Base-by-base conservation (phyloP, 257 asterid genomes). In the Scutellaria barbata region DNA sequence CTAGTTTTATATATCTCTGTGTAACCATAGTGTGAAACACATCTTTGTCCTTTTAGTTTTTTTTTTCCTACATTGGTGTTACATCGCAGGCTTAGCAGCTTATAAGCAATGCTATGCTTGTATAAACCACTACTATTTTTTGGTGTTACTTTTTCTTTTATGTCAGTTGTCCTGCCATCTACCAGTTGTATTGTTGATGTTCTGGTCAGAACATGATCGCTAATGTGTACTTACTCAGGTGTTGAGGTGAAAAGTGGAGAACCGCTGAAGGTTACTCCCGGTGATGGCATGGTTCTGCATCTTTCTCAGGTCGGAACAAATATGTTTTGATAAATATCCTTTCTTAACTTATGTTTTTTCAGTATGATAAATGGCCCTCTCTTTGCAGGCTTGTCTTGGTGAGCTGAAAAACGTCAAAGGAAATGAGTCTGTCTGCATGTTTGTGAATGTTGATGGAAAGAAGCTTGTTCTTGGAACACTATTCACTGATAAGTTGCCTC, bases 381-480 rank as follows among this genome's bases (percentile, higher is more conserved):
- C 25, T 11, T 17, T 37, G 7, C 84, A 93, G 98, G 96, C 95
- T 51, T 80, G 81, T 80, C 81, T 93, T 10, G 97, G 98, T 39
- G 97, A 90, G 85, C 10, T 37, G 62, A 90, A 90, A 43, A 87
- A 85, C 79, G 89, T 77, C 33, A 92, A 85, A 56, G 87, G 81
- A 7, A 81, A 59, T 14, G 90, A 93, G 60, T 7, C 83, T 48
- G 84, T 82, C 22, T 67, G 25, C 79, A 37, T 90, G 82, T 89
- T 62, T 76, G 81, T 86, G 71, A 78, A 75, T 57, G 80, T 90
- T 33, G 87, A 78, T 37, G 96, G 85, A 5, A 76, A 85, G 85
- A 90, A 84, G 56, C 86, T 87, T 55, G 97, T 90, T 76, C 92
- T 93, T 30, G 90, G 89, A 41, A 93, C 96, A 39, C 95, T 93